phyloP scores from a whole-genome alignment of 345 rosid species.

The Eucalyptus urophylla region DNA sequence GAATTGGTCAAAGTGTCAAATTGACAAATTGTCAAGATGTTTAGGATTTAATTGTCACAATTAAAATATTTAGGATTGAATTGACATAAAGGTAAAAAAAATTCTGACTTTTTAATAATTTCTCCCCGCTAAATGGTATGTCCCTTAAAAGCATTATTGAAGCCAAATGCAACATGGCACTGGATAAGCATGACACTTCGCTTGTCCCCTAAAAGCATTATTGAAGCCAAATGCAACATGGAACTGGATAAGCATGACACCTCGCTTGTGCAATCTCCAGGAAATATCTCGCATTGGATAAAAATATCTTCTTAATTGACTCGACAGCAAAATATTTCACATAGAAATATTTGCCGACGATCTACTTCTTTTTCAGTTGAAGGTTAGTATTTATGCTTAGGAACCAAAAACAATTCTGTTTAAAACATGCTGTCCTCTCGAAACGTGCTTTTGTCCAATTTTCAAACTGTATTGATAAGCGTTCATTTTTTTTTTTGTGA shows the following conservation, averaged over 20 bases:
- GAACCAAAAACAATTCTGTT: background rate
- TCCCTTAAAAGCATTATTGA: background rate
- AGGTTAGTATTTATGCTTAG: background rate
- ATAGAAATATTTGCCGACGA: accelerated
- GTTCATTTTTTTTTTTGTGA: background rate
- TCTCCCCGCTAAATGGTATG: background rate
- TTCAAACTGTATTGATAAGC: background rate
- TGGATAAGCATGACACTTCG: no score
- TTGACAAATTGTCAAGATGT: no score
- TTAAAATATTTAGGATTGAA: no score
- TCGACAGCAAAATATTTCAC: background rate
- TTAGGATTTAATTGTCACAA: no score
- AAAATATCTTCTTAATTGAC: background rate
- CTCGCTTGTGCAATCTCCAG: background rate
- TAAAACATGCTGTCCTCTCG: background rate
- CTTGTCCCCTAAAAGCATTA: background rate
- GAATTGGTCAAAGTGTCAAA: no score
- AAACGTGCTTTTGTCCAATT: background rate
- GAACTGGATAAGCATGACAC: background rate
- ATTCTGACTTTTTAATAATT: no score
- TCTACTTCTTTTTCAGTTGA: background rate
- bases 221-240: background rate
- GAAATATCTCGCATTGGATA: background rate
- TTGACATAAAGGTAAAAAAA: no score
- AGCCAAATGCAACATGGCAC: background rate